Base-by-base conservation (phyloP, 768 basidiomycete genomes). In the Tubosaeta sp. region DNA sequence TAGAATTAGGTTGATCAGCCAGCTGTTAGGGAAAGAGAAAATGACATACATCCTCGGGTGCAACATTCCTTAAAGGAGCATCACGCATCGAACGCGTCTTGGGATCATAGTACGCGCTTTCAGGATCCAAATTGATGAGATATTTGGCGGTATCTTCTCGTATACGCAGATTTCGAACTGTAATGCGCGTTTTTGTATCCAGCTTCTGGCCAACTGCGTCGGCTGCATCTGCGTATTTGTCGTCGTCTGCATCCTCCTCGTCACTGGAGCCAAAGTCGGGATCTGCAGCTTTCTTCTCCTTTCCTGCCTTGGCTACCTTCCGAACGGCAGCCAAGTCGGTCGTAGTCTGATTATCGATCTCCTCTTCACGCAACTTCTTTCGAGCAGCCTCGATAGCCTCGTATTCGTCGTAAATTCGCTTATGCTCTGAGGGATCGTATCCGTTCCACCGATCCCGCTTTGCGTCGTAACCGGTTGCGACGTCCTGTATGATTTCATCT, bases 61-160 rank as follows among this genome's bases (percentile, higher is more conserved):
- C 76, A 22, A 90, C 74, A 58, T 83, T 80, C 66, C 81, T 82
- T 13, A 84, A 53, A 0, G 95, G 96, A 36, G 95, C 94, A 63
- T 99, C 96, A 71, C 96, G 87, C 96, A 99, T 99, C 7, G 95
- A 97, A 63, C 96, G 86, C 12, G 96, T 98, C 75, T 99, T 99
- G 42, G 96, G 96, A 65, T 99, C 96, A 66, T 99, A 99, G 73
- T 98, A 97, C 9, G 96, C 96, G 61, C 90, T 93, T 0, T 91
- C 86, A 1, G 88, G 87, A 69, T 98, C 94, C 68, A 99, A 69
- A 67, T 98, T 99, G 69, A 95, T 89, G 64, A 99, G 80, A 67
- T 99, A 99, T 68, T 99, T 99, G 10, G 96, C 96, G 1, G 95
- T 98, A 67, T 99, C 96, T 72, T 99, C 96, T 65, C 96, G 87